Base-by-base conservation (phyloP, 345 rosid genomes). In the Eucalyptus guilfoylei region DNA sequence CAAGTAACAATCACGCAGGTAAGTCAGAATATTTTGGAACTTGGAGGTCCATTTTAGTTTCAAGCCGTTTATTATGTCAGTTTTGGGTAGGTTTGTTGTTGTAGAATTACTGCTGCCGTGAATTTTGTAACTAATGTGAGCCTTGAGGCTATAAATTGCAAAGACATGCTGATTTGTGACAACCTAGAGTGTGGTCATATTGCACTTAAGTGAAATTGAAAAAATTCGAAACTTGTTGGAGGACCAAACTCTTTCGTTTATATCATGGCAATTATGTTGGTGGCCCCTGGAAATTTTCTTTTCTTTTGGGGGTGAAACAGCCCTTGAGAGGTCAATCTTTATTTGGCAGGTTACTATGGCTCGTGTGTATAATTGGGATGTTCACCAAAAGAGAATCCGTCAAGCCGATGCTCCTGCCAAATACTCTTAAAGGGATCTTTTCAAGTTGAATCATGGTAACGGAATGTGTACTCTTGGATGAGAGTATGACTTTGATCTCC, bases 301-400 rank as follows among this genome's bases (percentile, higher is more conserved):
- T 58, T 58, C 14, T 52, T 50, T 50, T 7, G 19, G 52, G 52
- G 52, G 19, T 49, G 50, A 49, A 49, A 49, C 16, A 49, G 50
- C 50, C 50, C 50, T 49, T 49, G 50, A 49, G 50, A 49, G 50
- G 2, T 49, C 2, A 1, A 49, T 49, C 16, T 54, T 42, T 81
- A 10, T 55, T 88, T 86, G 62, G 32, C 94, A 97, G 81, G 99
- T 98, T 50, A 98, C 98, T 0, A 91, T 95, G 48, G 98, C 99
- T 17, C 98, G 97, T 54, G 94, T 96, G 86, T 96, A 97, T 91
- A 97, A 96, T 89, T 96, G 97, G 97, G 99, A 96, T 89, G 99
- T 97, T 91, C 99, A 96, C 89, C 99, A 97, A 92, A 95, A 96
- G 80, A 95, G 98, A 90, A 90, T 93, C 89, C 92, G 93, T 89